phyloP scores from a whole-genome alignment of 352 stramenopile genomes.

The Thalassiosira exigua region DNA sequence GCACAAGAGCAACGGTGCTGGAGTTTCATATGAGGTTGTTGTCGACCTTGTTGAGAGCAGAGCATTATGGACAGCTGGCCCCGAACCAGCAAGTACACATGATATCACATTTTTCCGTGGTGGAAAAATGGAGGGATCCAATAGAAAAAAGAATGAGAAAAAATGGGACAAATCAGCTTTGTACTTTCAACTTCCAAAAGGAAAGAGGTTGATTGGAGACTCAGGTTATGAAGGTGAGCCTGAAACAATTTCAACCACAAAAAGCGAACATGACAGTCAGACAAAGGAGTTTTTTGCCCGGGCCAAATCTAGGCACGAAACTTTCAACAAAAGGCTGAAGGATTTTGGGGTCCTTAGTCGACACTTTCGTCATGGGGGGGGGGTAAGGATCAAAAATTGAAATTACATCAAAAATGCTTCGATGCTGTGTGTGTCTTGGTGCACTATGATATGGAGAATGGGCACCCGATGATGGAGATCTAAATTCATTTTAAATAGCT shows the following conservation, averaged over 20 bases:
- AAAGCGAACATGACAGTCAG: background rate
- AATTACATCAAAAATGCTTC: slow-evolving; percentile 30
- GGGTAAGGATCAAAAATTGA: slow-evolving; percentile 33
- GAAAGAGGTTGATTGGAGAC: slow-evolving; percentile 32
- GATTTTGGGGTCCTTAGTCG: slow-evolving; percentile 30
- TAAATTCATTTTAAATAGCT: no score
- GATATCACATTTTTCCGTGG: slow-evolving; percentile 33
- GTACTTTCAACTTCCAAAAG: slow-evolving; percentile 28
- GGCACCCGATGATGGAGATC: slow-evolving; percentile 12
- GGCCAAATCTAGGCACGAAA: slow-evolving; percentile 44
- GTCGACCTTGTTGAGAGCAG: slow-evolving; percentile 34
- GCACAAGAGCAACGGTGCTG: slow-evolving; percentile 53
- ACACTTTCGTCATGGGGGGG: slow-evolving; percentile 26
- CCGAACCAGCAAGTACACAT: slow-evolving; percentile 21
- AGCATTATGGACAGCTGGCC: slow-evolving; percentile 51
- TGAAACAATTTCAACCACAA: slow-evolving; percentile 21
- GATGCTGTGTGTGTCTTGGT: slow-evolving; percentile 34
- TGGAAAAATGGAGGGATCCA: slow-evolving; percentile 5
- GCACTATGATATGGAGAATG: slow-evolving; percentile 27
- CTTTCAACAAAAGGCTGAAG: slow-evolving; percentile 37
- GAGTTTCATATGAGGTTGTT: slow-evolving; percentile 53
- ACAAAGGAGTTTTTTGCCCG: slow-evolving; percentile 38
- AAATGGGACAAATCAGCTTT: slow-evolving; percentile 36
- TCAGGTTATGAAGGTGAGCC: slow-evolving; percentile 37
- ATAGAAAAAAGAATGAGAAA: slow-evolving; percentile 11